Percentiles rank a stretch among this genome's conserved stretches.
These are phyloP conservation scores for Ramalina intermedia DNA, from an alignment of 495 filamentous ascomycete species.

Conservation along the genomic window DNA sequence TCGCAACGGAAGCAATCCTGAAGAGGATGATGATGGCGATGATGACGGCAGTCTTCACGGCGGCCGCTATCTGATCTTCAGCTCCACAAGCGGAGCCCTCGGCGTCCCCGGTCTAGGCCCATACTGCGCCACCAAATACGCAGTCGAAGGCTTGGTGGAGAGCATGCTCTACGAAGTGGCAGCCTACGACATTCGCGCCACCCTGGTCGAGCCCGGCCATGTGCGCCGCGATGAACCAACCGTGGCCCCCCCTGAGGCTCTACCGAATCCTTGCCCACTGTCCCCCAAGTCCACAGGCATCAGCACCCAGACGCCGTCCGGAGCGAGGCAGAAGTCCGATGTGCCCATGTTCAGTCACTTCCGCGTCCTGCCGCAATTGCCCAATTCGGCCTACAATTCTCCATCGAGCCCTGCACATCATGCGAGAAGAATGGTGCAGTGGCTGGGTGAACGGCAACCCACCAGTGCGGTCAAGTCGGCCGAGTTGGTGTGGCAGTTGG, in stretches of 20 bases:
- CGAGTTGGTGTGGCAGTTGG: conserved; percentile 93
- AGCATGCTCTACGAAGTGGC: conserved; percentile 92
- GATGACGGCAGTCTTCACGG: conserved; percentile 27
- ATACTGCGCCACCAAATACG: conserved; percentile 94
- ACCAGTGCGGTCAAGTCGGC: conserved; percentile 86
- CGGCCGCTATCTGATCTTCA: conserved; percentile 86
- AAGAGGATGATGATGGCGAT: background rate
- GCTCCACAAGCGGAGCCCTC: conserved; percentile 73
- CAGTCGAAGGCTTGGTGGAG: conserved; percentile 87
- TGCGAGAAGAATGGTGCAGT: conserved; percentile 86
- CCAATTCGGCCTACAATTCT: conserved; percentile 65
- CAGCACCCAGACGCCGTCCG: conserved; percentile 27
- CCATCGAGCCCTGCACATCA: conserved; percentile 70
- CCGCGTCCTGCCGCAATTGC: conserved; percentile 47
- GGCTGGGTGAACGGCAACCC: conserved; percentile 83
- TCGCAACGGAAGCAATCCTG: background rate
- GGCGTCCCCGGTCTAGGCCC: conserved; percentile 86
- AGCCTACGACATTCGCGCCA: conserved; percentile 79
- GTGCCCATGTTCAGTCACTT: conserved; percentile 81
- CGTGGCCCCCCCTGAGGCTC: background rate
- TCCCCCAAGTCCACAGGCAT: conserved; percentile 7
- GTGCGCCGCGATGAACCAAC: conserved; percentile 58
- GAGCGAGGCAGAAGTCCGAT: background rate
- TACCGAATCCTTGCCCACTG: conserved; percentile 8
- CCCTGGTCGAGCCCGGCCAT: conserved; percentile 81